phyloP scores from a whole-genome alignment of 176 grass and related monocot genomes.

The Ampelocalamus luodianensis region DNA sequence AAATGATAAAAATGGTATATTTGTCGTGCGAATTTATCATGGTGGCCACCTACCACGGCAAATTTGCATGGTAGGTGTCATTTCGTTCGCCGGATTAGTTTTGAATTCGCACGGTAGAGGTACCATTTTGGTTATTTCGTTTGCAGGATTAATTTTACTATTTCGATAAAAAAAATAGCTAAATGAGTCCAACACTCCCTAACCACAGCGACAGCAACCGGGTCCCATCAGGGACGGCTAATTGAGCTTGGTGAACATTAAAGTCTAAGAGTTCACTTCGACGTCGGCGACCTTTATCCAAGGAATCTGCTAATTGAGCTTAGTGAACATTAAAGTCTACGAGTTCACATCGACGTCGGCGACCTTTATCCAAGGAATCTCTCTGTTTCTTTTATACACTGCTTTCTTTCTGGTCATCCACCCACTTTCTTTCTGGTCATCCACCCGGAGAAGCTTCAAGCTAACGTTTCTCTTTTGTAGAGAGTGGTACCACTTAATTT shows the following conservation, averaged over 20 bases:
- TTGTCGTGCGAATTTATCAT: too few relatives aligned
- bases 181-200: too few relatives aligned
- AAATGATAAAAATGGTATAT: too few relatives aligned
- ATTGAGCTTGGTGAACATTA: background rate
- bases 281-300: background rate
- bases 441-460: conserved; percentile 23
- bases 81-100: too few relatives aligned
- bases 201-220: background rate
- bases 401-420: background rate
- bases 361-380: conserved; percentile 40
- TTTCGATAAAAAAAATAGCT: too few relatives aligned
- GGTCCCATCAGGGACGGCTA: background rate
- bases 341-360: background rate
- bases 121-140: too few relatives aligned
- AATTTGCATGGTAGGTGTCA: too few relatives aligned
- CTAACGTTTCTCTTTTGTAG: background rate
- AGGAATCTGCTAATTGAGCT: conserved; percentile 35
- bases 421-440: background rate
- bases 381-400: background rate
- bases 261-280: conserved; percentile 9
- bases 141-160: too few relatives aligned
- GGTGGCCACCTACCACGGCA: too few relatives aligned
- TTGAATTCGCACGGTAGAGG: too few relatives aligned
- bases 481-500: background rate
- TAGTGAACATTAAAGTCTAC: conserved; percentile 9